phyloP scores from a whole-genome alignment of 257 asterid genomes.

The Handroanthus guayacan region DNA sequence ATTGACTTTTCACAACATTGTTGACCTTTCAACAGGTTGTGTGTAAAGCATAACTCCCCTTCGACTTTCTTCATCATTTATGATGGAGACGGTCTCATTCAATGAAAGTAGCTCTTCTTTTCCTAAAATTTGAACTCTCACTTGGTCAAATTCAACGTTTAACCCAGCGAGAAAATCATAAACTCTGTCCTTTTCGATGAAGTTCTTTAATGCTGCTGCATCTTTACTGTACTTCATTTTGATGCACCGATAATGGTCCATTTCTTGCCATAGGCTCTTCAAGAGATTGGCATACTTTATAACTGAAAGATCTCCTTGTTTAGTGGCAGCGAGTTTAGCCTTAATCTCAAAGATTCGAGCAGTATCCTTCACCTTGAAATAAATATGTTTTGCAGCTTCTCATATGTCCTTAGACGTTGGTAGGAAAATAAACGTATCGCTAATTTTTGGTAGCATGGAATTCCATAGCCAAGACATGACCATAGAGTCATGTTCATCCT shows the following conservation, averaged over 20 bases:
- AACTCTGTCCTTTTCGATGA: background rate
- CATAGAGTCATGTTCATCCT: background rate
- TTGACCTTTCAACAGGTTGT: background rate
- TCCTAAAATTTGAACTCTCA: background rate
- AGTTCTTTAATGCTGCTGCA: background rate
- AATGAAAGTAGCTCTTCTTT: background rate
- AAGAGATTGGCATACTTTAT: background rate
- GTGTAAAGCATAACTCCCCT: background rate
- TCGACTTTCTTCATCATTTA: background rate
- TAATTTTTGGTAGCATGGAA: slow-evolving; percentile 5
- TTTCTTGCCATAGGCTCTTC: background rate
- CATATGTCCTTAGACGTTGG: background rate
- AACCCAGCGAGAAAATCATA: background rate
- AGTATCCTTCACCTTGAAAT: background rate
- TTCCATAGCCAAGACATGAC: background rate
- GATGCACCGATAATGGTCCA: background rate
- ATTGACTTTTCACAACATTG: background rate
- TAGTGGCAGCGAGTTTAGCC: background rate
- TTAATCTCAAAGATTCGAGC: background rate
- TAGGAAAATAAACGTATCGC: slow-evolving; percentile 2
- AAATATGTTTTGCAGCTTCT: background rate
- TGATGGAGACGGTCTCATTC: background rate
- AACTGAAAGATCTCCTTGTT: background rate
- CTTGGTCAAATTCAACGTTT: background rate
- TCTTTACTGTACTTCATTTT: background rate